Evolutionary conservation across 768 basidiomycete genomes (phyloP).

Genomic region (Glaciozyma antarctica): DNA sequence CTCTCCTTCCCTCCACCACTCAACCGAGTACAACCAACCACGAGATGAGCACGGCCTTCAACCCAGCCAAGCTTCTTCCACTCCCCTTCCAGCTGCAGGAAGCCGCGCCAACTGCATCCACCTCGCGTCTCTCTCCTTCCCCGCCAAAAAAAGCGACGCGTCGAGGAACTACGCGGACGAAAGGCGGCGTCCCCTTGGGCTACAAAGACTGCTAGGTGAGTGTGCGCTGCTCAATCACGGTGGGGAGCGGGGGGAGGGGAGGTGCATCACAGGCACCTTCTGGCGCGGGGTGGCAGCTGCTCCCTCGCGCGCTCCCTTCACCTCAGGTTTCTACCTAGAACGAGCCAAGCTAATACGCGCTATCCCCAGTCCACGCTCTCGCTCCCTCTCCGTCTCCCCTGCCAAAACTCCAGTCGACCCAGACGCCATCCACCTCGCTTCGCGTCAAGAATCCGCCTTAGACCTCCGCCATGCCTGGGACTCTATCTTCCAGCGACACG

Average conservation of each 20-base stretch:
- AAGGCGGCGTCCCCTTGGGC: neutral
- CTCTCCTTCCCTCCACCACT: neutral
- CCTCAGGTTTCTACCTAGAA: neutral
- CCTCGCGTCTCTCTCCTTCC: neutral
- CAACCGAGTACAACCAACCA: neutral
- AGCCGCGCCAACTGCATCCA: neutral
- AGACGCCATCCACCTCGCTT: neutral
- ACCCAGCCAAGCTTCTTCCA: neutral
- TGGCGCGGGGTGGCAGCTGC: neutral
- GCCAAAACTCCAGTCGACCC: neutral
- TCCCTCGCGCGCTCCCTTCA: neutral
- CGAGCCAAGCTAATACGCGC: neutral
- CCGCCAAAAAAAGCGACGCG: neutral
- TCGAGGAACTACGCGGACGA: too few species aligned
- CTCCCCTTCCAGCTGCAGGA: neutral
- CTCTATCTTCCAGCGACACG: slow-evolving; percentile 19
- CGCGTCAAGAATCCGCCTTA: slow-evolving; percentile 3
- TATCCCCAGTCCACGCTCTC: neutral
- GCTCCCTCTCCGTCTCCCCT: neutral
- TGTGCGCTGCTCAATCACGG: neutral
- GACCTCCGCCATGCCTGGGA: slow-evolving; percentile 14
- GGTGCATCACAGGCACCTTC: too few species aligned
- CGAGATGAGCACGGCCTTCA: neutral
- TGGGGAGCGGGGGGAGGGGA: neutral
- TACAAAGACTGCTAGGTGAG: neutral